phyloP scores from a whole-genome alignment of 1,284 basidiomycete species.

The Sanguinoderma infundibulare region DNA sequence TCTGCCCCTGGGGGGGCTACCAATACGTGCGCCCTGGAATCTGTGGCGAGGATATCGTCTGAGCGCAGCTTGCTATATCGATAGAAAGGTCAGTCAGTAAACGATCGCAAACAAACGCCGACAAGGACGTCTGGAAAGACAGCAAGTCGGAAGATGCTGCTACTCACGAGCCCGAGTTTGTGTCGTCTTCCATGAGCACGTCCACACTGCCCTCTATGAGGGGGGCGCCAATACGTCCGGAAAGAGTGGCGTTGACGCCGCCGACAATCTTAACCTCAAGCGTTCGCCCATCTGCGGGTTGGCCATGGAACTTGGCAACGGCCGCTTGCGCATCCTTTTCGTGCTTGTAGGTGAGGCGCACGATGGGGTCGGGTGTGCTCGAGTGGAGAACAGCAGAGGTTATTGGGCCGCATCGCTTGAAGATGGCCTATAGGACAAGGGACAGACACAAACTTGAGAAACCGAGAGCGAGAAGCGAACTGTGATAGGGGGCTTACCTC shows the following conservation, averaged over 20 bases:
- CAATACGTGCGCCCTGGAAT: slow-evolving; percentile 71
- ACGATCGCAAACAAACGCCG: too few relatives aligned
- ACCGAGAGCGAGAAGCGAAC: neutral
- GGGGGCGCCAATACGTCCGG: slow-evolving; percentile 58
- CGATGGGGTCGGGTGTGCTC: slow-evolving; percentile 52
- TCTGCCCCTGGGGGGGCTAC: slow-evolving; percentile 73
- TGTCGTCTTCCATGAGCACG: slow-evolving; percentile 58
- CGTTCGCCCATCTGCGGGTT: slow-evolving; percentile 80
- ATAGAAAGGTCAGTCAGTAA: neutral
- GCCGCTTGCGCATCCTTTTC: slow-evolving; percentile 67
- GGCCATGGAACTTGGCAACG: slow-evolving; percentile 77
- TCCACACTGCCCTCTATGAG: slow-evolving; percentile 72
- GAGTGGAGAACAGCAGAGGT: slow-evolving; percentile 50
- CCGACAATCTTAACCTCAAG: slow-evolving; percentile 72
- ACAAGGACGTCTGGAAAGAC: neutral
- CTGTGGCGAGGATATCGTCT: slow-evolving; percentile 71
- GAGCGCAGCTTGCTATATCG: slow-evolving; percentile 82
- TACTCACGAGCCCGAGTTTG: slow-evolving; percentile 62
- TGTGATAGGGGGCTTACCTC: slow-evolving; percentile 46
- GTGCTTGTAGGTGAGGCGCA: slow-evolving; percentile 77
- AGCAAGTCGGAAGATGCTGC: neutral
- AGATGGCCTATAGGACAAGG: slow-evolving; percentile 80
- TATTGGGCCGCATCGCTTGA: slow-evolving; percentile 79
- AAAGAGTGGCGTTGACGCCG: slow-evolving; percentile 53
- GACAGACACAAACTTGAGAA: neutral